Conservation (phyloP, 2,329 filamentous ascomycete genomes). For the Blastomyces silverae region DNA sequence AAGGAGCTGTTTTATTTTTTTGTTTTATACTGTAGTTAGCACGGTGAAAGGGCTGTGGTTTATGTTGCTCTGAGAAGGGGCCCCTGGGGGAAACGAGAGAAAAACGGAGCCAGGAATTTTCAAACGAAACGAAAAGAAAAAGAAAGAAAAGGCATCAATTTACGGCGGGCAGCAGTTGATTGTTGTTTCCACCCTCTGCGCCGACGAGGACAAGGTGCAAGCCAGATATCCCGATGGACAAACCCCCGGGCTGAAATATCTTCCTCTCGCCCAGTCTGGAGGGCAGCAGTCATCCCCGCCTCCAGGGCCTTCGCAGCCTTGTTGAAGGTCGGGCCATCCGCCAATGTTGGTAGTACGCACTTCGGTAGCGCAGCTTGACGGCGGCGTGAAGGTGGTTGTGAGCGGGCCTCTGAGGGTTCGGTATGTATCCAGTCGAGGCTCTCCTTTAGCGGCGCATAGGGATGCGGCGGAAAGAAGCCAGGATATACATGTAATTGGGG, state of each 20-base stretch:
- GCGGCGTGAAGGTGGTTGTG: constrained; percentile 8
- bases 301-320: background rate
- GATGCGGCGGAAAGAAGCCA: background rate
- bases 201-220: background rate
- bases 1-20: background rate
- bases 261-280: background rate
- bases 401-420: background rate
- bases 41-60: background rate
- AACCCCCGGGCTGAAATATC: constrained; percentile 5
- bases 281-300: background rate
- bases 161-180: constrained; percentile 3
- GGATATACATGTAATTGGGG: background rate
- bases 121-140: too few species aligned
- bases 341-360: background rate
- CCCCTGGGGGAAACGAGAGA: background rate
- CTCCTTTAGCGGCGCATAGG: background rate
- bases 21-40: background rate
- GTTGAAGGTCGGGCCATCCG: constrained; percentile 3
- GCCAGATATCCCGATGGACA: background rate
- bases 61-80: background rate
- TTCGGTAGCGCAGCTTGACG: background rate
- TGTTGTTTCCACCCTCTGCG: constrained; percentile 4
- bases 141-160: background rate
- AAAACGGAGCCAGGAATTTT: background rate
- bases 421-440: background rate